Evolutionary conservation across 768 basidiomycete genomes (phyloP).

Genomic region (Piloderma croceum): DNA sequence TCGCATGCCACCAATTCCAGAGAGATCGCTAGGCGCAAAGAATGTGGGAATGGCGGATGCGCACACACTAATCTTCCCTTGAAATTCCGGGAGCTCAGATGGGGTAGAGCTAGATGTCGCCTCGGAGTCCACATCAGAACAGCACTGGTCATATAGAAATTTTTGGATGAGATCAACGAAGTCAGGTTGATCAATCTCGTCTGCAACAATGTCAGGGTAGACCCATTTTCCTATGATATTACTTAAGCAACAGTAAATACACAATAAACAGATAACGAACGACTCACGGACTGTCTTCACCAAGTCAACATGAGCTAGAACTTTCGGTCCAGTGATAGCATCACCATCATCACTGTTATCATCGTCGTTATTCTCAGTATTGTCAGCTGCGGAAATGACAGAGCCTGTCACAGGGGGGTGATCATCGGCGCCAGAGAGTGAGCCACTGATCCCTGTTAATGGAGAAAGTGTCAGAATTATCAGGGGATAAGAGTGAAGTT

Average conservation of each 20-base stretch:
- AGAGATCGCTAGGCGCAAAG: constrained; percentile 6
- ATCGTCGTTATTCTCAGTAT: too few species aligned
- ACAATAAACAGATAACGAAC: background rate
- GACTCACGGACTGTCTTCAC: constrained; percentile 1
- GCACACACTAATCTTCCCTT: background rate
- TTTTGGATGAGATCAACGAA: background rate
- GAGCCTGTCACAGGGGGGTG: constrained; percentile 11
- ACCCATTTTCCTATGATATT: background rate
- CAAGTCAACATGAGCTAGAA: background rate
- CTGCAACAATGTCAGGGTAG: background rate
- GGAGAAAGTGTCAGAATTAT: too few species aligned
- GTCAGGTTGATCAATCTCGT: background rate
- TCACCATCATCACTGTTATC: background rate
- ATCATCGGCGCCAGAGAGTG: constrained; percentile 14
- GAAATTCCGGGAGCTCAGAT: constrained; percentile 4
- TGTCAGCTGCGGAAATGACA: constrained; percentile 1
- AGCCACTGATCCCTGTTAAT: too few species aligned
- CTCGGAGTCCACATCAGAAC: background rate
- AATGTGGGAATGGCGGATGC: constrained; percentile 2
- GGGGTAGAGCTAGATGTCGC: too few species aligned
- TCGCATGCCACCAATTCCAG: constrained; percentile 7
- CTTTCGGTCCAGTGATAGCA: background rate
- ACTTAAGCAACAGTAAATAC: background rate
- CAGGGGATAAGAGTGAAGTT: too few species aligned
- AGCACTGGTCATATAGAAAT: constrained; percentile 6